Evolutionary conservation across 1,139 yeast genomes (phyloP).

Genomic region (Candida buenavistaensis): DNA sequence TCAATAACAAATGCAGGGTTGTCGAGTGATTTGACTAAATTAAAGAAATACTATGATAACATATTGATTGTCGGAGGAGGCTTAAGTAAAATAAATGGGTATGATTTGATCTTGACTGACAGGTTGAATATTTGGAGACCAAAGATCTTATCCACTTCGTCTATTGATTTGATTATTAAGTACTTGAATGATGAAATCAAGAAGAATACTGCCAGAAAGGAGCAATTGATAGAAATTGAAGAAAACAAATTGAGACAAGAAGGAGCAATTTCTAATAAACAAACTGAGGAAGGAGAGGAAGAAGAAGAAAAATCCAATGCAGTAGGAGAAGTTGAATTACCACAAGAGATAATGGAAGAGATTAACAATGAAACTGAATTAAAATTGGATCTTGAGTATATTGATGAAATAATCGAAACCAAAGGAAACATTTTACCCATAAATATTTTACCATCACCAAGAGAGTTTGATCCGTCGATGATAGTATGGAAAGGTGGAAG

Average conservation of each 20-base stretch:
- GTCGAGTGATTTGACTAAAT: constrained; percentile 45
- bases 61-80: constrained; percentile 85
- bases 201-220: constrained; percentile 35
- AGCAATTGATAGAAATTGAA: constrained; percentile 31
- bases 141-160: constrained; percentile 51
- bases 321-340: constrained; percentile 27
- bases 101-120: constrained; percentile 75
- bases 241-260: constrained; percentile 5
- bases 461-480: constrained; percentile 83
- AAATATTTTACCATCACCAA: constrained; percentile 77
- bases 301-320: constrained; percentile 11
- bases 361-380: constrained; percentile 42
- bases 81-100: constrained; percentile 78
- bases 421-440: constrained; percentile 47
- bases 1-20: constrained; percentile 77
- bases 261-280: neutral
- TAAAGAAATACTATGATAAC: constrained; percentile 72
- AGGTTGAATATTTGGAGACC: constrained; percentile 85
- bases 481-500: constrained; percentile 94
- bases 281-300: constrained; percentile 9
- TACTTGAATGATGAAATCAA: constrained; percentile 40
- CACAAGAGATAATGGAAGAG: constrained; percentile 32
- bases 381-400: constrained; percentile 37
- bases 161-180: constrained; percentile 55
- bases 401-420: constrained; percentile 43